Conservation (phyloP, 768 basidiomycete genomes). For the Coprinopsis marcescibilis region DNA sequence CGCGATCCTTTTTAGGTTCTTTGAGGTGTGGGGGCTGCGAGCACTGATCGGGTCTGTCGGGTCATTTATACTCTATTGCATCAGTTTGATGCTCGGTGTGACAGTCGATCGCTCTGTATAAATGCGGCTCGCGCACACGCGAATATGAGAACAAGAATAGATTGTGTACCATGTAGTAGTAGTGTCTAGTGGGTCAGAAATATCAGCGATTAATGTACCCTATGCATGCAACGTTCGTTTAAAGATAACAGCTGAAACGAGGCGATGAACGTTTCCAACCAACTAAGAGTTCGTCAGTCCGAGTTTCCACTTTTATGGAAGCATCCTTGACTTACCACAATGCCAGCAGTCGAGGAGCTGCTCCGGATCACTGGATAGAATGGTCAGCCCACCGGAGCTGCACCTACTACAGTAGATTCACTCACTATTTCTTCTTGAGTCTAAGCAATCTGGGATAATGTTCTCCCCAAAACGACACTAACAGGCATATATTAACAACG, state of each 20-base stretch:
- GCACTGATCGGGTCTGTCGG: constrained; percentile 24
- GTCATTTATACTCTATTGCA: constrained; percentile 12
- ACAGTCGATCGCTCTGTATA: too few relatives aligned
- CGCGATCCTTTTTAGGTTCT: constrained; percentile 31
- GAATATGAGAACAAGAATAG: too few relatives aligned
- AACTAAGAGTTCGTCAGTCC: neutral
- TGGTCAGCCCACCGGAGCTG: constrained; percentile 1
- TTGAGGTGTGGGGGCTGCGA: constrained; percentile 32
- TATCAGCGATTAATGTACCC: too few relatives aligned
- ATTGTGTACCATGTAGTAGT: too few relatives aligned
- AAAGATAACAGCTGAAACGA: constrained; percentile 1
- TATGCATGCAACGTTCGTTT: neutral
- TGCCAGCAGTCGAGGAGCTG: constrained; percentile 46
- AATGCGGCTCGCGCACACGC: too few relatives aligned
- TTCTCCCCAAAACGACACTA: constrained; percentile 39
- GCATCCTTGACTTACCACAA: constrained; percentile 29
- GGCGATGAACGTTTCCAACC: neutral
- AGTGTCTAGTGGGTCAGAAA: too few relatives aligned
- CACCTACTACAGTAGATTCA: constrained; percentile 4
- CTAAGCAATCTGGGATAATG: constrained; percentile 34
- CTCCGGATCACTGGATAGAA: constrained; percentile 35
- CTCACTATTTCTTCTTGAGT: constrained; percentile 45
- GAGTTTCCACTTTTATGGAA: neutral
- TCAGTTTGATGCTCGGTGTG: constrained; percentile 1
- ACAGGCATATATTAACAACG: neutral